These are phyloP conservation scores for Meira miltonrushii DNA, from an alignment of 1,284 basidiomycete species.

Conservation along the genomic window DNA sequence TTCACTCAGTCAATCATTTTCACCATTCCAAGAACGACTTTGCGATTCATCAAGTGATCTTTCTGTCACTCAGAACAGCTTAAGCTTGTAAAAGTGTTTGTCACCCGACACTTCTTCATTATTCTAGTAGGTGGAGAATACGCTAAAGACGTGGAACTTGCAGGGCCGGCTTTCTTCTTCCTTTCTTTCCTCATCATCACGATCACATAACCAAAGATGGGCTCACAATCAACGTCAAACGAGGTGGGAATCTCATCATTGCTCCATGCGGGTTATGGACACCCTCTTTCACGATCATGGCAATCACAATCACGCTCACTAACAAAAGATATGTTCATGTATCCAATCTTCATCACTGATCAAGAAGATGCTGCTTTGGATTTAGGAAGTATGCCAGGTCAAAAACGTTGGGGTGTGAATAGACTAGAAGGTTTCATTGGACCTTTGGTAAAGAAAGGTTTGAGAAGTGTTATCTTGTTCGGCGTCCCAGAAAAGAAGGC, in stretches of 20 bases:
- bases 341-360: conserved; percentile 50
- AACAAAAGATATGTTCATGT: conserved; percentile 49
- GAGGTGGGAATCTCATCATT: conserved; percentile 17
- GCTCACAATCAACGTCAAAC: too few species aligned
- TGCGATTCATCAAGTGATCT: too few species aligned
- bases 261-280: conserved; percentile 44
- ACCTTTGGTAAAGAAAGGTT: conserved; percentile 81
- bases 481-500: conserved; percentile 80
- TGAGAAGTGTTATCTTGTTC: conserved; percentile 88
- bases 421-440: conserved; percentile 79
- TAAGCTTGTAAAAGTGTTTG: too few species aligned
- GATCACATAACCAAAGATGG: too few species aligned
- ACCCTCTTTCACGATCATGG: conserved; percentile 38
- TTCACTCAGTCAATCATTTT: too few species aligned
- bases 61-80: too few species aligned
- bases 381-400: conserved; percentile 45
- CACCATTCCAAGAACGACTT: too few species aligned
- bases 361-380: conserved; percentile 31
- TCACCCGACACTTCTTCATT: too few species aligned
- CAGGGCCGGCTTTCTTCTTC: too few species aligned
- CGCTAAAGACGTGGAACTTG: too few species aligned
- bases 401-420: conserved; percentile 76
- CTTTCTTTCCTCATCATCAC: too few species aligned
- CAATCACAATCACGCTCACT: conserved; percentile 35
- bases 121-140: too few species aligned